Evolutionary conservation across 78 protist species (phyloP).

Genomic region (Speleostelium caveatum): DNA sequence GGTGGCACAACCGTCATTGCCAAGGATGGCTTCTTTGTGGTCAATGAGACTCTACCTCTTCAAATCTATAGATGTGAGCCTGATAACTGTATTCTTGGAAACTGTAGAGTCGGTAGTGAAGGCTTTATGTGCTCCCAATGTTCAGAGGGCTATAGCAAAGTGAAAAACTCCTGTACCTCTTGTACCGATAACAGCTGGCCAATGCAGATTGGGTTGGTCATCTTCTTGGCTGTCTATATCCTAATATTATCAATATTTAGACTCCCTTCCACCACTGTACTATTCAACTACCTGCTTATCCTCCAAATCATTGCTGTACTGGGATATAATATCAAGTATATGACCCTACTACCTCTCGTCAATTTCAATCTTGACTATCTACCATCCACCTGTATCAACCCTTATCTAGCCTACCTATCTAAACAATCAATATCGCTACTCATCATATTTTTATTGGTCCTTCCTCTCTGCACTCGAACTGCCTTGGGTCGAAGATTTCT

Average conservation of each 20-base stretch:
- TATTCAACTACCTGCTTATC: conserved; percentile 14
- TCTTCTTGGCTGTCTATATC: neutral
- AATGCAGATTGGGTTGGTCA: neutral
- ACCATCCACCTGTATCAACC: conserved; percentile 32
- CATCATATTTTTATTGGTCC: neutral
- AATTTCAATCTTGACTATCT: conserved; percentile 34
- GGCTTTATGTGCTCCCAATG: conserved; percentile 33
- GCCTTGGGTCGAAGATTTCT: conserved; percentile 9
- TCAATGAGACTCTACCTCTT: neutral
- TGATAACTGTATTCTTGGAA: neutral
- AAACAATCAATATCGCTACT: neutral
- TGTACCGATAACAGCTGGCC: neutral
- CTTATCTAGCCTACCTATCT: neutral
- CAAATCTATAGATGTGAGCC: conserved; percentile 47
- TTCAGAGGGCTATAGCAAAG: conserved; percentile 37
- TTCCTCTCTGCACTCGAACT: neutral
- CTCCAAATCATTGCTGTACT: conserved; percentile 21
- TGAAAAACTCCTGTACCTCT: conserved; percentile 29
- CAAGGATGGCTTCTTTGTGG: conserved; percentile 26
- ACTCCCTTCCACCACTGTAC: conserved; percentile 36
- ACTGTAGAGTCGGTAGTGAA: conserved; percentile 14
- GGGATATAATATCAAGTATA: conserved; percentile 34
- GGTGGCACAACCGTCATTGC: conserved; percentile 1
- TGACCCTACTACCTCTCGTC: neutral
- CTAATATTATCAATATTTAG: neutral